Evolutionary conservation across 345 rosid species (phyloP).

Genomic region (Eucalyptus urophylla): DNA sequence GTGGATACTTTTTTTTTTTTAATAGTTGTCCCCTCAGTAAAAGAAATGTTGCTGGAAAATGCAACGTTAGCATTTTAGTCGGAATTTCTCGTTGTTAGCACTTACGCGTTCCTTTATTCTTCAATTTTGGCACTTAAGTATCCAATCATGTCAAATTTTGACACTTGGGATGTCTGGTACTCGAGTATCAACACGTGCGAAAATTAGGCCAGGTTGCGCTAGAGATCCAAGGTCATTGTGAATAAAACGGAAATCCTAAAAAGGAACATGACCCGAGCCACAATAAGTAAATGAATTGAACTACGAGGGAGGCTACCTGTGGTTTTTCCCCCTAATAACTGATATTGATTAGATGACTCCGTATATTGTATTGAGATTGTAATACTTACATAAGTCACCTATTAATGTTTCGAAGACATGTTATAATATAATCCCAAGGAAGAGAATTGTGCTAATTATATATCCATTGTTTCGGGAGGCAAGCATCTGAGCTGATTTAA

Average conservation of each 20-base stretch:
- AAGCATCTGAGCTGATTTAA: neutral
- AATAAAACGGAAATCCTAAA: neutral
- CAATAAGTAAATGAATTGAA: neutral
- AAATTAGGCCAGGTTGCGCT: neutral
- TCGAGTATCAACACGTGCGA: neutral
- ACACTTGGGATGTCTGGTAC: too few species aligned
- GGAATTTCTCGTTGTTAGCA: too few species aligned
- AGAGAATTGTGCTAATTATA: neutral
- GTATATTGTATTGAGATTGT: neutral
- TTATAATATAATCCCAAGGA: neutral
- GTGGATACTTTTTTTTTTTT: too few species aligned
- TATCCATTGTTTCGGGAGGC: neutral
- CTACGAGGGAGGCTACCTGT: neutral
- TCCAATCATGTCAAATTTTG: too few species aligned
- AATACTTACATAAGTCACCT: neutral
- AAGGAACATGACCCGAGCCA: neutral
- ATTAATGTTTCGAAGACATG: neutral
- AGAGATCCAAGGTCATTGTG: neutral
- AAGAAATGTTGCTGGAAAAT: too few species aligned
- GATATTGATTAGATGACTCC: neutral
- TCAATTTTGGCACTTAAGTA: too few species aligned
- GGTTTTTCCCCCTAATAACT: neutral
- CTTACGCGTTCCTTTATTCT: too few species aligned
- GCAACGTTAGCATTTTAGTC: too few species aligned
- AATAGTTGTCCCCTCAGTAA: too few species aligned